phyloP scores from a whole-genome alignment of 2,329 filamentous ascomycete genomes.

The Dothistroma septosporum region DNA sequence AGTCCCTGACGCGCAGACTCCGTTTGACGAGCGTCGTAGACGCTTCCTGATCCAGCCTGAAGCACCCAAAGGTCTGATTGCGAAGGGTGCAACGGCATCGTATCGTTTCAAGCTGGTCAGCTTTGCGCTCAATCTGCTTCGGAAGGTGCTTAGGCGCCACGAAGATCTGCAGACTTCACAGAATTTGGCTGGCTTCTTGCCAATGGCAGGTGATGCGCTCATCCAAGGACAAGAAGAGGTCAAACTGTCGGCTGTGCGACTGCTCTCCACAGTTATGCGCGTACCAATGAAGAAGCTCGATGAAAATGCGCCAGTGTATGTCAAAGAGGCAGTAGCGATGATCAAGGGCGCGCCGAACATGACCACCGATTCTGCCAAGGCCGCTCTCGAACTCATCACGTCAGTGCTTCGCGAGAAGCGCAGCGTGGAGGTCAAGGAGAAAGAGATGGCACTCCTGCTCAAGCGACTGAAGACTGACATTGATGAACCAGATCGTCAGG shows the following conservation, averaged over 20 bases:
- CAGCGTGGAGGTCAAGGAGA: slow-evolving; percentile 71
- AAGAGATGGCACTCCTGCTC: slow-evolving; percentile 76
- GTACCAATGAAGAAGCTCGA: slow-evolving; percentile 70
- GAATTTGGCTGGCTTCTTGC: slow-evolving; percentile 81
- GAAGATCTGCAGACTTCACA: slow-evolving; percentile 71
- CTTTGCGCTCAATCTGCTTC: slow-evolving; percentile 82
- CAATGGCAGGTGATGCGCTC: slow-evolving; percentile 81
- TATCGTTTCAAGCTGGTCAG: slow-evolving; percentile 82
- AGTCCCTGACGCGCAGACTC: slow-evolving; percentile 26
- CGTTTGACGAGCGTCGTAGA: slow-evolving; percentile 20
- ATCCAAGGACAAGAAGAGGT: slow-evolving; percentile 86
- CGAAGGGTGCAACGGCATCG: slow-evolving; percentile 67
- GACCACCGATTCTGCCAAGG: slow-evolving; percentile 78
- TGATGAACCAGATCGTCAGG: slow-evolving; percentile 86
- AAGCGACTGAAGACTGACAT: slow-evolving; percentile 80
- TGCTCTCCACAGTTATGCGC: slow-evolving; percentile 81
- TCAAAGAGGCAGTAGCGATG: slow-evolving; percentile 77
- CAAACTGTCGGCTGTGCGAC: slow-evolving; percentile 77
- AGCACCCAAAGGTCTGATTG: slow-evolving; percentile 70
- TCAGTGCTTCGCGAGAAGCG: slow-evolving; percentile 77
- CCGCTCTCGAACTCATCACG: slow-evolving; percentile 81
- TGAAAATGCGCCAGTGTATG: slow-evolving; percentile 69
- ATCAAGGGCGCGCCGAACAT: slow-evolving; percentile 74
- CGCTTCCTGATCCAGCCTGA: slow-evolving; percentile 71
- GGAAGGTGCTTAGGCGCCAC: slow-evolving; percentile 81